Evolutionary conservation across 192 early-diverging fungal genomes (phyloP).

Genomic region (Coemansia sp.): DNA sequence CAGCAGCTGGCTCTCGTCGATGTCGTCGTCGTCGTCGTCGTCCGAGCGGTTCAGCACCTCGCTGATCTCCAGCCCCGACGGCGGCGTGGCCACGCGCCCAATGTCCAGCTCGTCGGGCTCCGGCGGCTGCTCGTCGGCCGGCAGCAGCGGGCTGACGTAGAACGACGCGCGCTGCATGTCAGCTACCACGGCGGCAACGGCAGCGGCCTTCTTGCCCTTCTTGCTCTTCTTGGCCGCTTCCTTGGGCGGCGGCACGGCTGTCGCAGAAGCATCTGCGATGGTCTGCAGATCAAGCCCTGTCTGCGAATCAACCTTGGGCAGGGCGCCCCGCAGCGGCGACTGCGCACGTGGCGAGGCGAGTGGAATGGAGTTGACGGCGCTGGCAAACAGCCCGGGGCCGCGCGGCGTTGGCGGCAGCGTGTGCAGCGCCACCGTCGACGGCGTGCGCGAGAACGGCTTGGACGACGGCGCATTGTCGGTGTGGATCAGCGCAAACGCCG

Average conservation of each 20-base stretch:
- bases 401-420: slow-evolving; percentile 53
- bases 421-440: slow-evolving; percentile 54
- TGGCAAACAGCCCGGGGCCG: slow-evolving; percentile 53
- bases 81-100: slow-evolving; percentile 25
- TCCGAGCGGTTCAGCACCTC: slow-evolving; percentile 52
- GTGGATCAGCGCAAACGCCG: slow-evolving; percentile 97
- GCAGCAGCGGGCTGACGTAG: slow-evolving; percentile 45
- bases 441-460: slow-evolving; percentile 54
- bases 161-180: slow-evolving; percentile 44
- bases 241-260: not conserved
- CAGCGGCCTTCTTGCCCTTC: slow-evolving; percentile 10
- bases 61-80: slow-evolving; percentile 44
- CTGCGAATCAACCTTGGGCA: slow-evolving; percentile 21
- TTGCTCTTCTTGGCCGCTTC: not conserved
- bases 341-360: slow-evolving; percentile 29
- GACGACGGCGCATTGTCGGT: slow-evolving; percentile 67
- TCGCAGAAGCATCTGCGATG: slow-evolving; percentile 16
- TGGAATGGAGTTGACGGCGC: slow-evolving; percentile 38
- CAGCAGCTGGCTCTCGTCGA: slow-evolving; percentile 48
- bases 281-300: slow-evolving; percentile 37
- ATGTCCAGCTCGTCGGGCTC: slow-evolving; percentile 53
- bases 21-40: slow-evolving; percentile 50
- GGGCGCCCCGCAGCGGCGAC: slow-evolving; percentile 21
- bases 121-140: slow-evolving; percentile 41
- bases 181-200: slow-evolving; percentile 16